Conservation (phyloP, 495 filamentous ascomycete genomes). For the Aspergillus wentii region DNA sequence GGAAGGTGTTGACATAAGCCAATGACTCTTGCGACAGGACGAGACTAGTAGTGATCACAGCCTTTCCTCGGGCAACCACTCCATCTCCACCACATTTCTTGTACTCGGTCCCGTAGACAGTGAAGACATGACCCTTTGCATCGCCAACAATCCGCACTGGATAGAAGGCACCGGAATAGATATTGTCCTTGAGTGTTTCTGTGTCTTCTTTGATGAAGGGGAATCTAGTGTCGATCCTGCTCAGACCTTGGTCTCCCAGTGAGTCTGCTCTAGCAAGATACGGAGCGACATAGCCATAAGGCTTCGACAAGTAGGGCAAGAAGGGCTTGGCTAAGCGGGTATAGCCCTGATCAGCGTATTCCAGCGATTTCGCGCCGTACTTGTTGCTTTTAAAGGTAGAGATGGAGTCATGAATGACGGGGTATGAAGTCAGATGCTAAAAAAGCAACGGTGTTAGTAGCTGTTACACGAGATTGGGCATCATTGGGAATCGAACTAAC, state of each 20-base stretch:
- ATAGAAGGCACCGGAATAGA: conserved; percentile 58
- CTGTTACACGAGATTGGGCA: neutral
- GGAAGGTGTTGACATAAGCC: conserved; percentile 48
- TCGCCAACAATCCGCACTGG: conserved; percentile 63
- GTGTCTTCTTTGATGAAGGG: conserved; percentile 88
- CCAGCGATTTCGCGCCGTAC: conserved; percentile 74
- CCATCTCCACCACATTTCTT: conserved; percentile 71
- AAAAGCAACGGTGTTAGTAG: conserved; percentile 3
- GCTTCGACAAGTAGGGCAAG: conserved; percentile 69
- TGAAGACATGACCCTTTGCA: conserved; percentile 69
- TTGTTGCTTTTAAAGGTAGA: conserved; percentile 71
- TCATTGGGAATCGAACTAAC: conserved; percentile 42
- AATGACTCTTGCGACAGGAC: conserved; percentile 65
- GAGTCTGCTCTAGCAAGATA: conserved; percentile 79
- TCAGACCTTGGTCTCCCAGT: conserved; percentile 70
- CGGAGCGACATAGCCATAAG: conserved; percentile 72
- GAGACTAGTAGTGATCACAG: conserved; percentile 67
- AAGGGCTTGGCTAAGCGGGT: conserved; percentile 63
- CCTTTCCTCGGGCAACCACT: conserved; percentile 64
- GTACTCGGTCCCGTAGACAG: conserved; percentile 68
- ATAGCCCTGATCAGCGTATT: conserved; percentile 66
- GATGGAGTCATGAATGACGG: conserved; percentile 76
- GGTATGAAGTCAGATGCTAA: conserved; percentile 82
- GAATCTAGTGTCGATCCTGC: conserved; percentile 70
- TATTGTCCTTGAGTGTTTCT: conserved; percentile 62